Evolutionary conservation across 1,284 basidiomycete species (phyloP), one percentile per base, ranked within the genome.

Genomic region (Cryptococcus hybrid): DNA sequence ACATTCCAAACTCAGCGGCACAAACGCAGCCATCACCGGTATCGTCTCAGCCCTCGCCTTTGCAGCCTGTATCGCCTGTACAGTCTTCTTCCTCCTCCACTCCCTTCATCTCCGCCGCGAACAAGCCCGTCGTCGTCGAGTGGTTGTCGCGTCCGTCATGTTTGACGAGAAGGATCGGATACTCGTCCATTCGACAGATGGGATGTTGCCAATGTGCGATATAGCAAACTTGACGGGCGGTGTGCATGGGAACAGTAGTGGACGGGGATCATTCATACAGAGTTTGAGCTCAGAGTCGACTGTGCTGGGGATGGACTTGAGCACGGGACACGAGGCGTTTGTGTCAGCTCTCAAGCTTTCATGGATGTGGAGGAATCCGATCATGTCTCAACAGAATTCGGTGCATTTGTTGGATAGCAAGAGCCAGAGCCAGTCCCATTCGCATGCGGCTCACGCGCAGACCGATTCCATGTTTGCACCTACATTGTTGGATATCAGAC

Each of bases 161-260:
- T 68, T 79, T 15, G 80, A 81, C 59, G 66, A 75, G 37, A 60
- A 77, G 40, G 71, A 73, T 52, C 71, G 79, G 18, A 68, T 79
- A 18, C 63, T 80, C 2, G 78, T 81, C 61, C 75, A 75, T 49
- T 75, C 75, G 12, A 73, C 74, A 2, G 78, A 80, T 49, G 80
- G 80, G 3, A 65, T 79, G 49, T 64, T 80, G 42, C 80, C 80
- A 3, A 78, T 78, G 73, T 73, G 70, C 61, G 76, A 78, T 58
- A 78, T 79, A 56, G 75, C 75, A 3, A 67, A 66, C 7, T 62
- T 78, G 18, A 54, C 64, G 8, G 60, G 58, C n/a, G 64, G 61
- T 15, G 58, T 47, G 9, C 7, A 60, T 15, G 30, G 48, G 5
- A 51, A 48, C 2, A 46, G 61, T 2, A 58, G 49, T 36, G 54